Evolutionary conservation across 495 filamentous ascomycete genomes (phyloP).

Genomic region (Cryomyces antarcticus): DNA sequence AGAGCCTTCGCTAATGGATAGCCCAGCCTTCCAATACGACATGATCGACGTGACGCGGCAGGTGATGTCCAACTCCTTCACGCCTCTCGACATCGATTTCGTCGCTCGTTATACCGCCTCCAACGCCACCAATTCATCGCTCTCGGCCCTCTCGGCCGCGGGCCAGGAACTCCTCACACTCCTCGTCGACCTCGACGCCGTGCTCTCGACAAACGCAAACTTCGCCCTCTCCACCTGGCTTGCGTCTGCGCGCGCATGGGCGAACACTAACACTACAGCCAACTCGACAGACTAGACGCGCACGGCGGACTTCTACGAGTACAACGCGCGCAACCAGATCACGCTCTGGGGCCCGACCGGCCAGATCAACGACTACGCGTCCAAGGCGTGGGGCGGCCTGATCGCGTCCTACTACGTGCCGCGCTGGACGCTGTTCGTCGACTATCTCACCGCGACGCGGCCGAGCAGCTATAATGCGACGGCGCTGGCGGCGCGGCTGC

Average conservation of each 20-base stretch:
- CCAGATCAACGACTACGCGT: conserved; percentile 30
- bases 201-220: conserved; percentile 25
- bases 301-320: conserved; percentile 23
- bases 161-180: conserved; percentile 17
- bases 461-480: conserved; percentile 20
- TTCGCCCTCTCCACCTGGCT: conserved; percentile 29
- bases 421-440: conserved; percentile 27
- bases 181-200: conserved; percentile 21
- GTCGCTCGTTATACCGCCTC: too few relatives aligned
- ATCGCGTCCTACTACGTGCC: conserved; percentile 28
- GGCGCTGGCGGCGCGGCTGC: conserved; percentile 11
- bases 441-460: too few relatives aligned
- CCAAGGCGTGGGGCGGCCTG: conserved; percentile 29
- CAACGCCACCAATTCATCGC: conserved; percentile 17
- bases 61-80: conserved; percentile 28
- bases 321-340: conserved; percentile 32
- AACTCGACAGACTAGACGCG: background rate
- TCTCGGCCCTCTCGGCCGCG: conserved; percentile 7
- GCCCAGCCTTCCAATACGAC: too few relatives aligned
- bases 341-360: conserved; percentile 32
- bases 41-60: too few relatives aligned
- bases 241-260: conserved; percentile 19
- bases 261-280: conserved; percentile 8
- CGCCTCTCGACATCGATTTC: conserved; percentile 19
- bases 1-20: too few relatives aligned